phyloP scores from a whole-genome alignment of 805 yeast genomes.

The Schwanniomyces polymorphus region DNA sequence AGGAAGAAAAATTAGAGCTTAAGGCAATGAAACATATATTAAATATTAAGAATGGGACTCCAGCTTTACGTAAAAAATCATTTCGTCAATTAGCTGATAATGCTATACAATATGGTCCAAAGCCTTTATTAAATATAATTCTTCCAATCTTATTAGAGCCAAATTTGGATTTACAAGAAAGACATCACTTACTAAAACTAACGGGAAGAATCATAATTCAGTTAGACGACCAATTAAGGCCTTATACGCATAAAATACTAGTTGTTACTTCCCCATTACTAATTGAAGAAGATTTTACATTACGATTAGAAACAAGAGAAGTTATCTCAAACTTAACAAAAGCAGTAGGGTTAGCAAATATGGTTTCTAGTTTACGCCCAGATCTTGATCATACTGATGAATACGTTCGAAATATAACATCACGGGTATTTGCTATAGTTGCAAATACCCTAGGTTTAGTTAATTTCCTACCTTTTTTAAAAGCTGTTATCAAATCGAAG shows the following conservation, averaged over 20 bases:
- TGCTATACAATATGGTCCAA: slow-evolving; percentile 68
- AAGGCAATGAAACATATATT: slow-evolving; percentile 63
- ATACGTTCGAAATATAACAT: slow-evolving; percentile 69
- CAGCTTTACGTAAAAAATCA: slow-evolving; percentile 65
- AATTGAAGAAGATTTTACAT: slow-evolving; percentile 73
- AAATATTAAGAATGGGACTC: slow-evolving; percentile 77
- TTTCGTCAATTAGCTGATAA: slow-evolving; percentile 64
- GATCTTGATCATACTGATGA: slow-evolving; percentile 85
- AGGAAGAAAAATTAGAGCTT: slow-evolving; percentile 58
- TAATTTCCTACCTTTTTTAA: slow-evolving; percentile 71
- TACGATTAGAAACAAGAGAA: slow-evolving; percentile 78
- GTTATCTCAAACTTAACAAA: slow-evolving; percentile 71
- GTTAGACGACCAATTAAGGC: slow-evolving; percentile 64
- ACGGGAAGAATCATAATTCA: slow-evolving; percentile 67
- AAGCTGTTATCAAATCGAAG: slow-evolving; percentile 74
- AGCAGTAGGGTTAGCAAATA: slow-evolving; percentile 78
- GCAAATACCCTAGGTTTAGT: slow-evolving; percentile 78
- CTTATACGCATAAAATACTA: slow-evolving; percentile 71
- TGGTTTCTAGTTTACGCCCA: slow-evolving; percentile 77
- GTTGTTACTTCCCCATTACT: slow-evolving; percentile 77
- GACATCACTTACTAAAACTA: slow-evolving; percentile 78
- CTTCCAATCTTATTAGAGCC: slow-evolving; percentile 76
- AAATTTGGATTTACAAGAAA: slow-evolving; percentile 73
- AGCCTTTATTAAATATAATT: slow-evolving; percentile 64
- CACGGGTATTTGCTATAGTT: slow-evolving; percentile 81